phyloP scores from a whole-genome alignment of 768 basidiomycete species.

The Leccinum sublutescens region DNA sequence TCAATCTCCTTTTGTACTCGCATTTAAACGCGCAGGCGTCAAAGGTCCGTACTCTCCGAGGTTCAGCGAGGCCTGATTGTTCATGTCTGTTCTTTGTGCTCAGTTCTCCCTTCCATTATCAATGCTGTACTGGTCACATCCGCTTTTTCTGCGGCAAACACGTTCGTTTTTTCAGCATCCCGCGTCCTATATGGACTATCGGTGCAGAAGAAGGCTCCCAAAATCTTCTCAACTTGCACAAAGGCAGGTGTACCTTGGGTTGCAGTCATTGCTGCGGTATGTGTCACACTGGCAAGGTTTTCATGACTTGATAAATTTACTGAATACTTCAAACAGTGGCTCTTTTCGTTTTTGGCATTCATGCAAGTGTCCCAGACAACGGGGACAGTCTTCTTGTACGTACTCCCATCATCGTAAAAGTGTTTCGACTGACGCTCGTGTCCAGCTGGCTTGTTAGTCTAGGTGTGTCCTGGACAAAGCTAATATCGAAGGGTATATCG shows the following conservation, averaged over 20 bases:
- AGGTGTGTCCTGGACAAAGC: slow-evolving; percentile 26
- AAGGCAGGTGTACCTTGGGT: slow-evolving; percentile 48
- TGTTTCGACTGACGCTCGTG: slow-evolving; percentile 21
- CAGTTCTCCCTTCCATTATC: slow-evolving; percentile 63
- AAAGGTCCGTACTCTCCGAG: slow-evolving; percentile 38
- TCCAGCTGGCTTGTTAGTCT: slow-evolving; percentile 71
- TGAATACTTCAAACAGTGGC: slow-evolving; percentile 21
- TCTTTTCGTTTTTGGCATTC: slow-evolving; percentile 54
- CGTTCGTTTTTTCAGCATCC: slow-evolving; percentile 38
- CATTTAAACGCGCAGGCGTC: slow-evolving; percentile 71
- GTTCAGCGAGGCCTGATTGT: slow-evolving; percentile 6
- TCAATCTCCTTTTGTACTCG: slow-evolving; percentile 82
- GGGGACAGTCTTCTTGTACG: slow-evolving; percentile 36
- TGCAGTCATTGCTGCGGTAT: slow-evolving; percentile 32
- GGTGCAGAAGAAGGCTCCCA: slow-evolving; percentile 49
- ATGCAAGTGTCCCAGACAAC: slow-evolving; percentile 60
- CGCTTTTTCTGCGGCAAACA: slow-evolving; percentile 71
- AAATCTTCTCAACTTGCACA: slow-evolving; percentile 47
- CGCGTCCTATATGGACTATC: slow-evolving; percentile 47
- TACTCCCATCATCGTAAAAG: background rate
- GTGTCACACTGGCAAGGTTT: slow-evolving; percentile 3
- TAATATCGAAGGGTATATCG: background rate
- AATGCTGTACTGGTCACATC: slow-evolving; percentile 72
- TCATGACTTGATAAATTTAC: slow-evolving; percentile 14
- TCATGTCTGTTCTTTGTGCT: background rate